Evolutionary conservation across 805 yeast species (phyloP), one percentile per base, ranked within the genome.

Genomic region (Lachancea thermotolerans): DNA sequence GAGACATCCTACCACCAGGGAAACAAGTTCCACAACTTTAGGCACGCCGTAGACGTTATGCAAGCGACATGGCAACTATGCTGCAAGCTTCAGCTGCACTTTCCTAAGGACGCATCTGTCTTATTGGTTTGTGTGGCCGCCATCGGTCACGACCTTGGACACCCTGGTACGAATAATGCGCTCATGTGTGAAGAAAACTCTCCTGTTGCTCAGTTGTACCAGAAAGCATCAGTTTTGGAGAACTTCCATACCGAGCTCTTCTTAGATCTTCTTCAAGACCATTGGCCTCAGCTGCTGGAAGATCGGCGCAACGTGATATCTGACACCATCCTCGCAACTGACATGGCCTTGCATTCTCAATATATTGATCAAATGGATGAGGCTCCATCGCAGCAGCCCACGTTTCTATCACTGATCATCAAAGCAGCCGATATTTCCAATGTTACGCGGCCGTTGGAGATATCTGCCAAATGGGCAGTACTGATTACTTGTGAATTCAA

Each of bases 361-460:
- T 89, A 84, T 63, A 78, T 84, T 47, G 68, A 70, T 31, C 70
- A 75, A 54, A 70, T 89, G 54, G 67, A 68, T 28, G 28, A 42
- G 49, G 40, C 42, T 44, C 16, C 58, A 47, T 45, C 49, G 38
- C 57, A 52, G 34, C 51, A 69, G 51, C 56, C 56, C 46, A 71
- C 85, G 51, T 65, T 88, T 33, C 71, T 83, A 37, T 75, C 86
- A 21, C 67, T 89, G 48, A 72, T 91, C 49, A 79, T 93, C 49
- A 93, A 93, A 68, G 88, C 95, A 64, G 97, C 98, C 2, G 99
- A 93, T 67, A 88, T 93, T 38, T 86, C 96, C 25, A 93, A 93
- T 62, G 96, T 90, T 17, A 79, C 95, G 9, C 71, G 98, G 49
- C 88, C 90, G 4, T 68, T 86, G 46, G 68, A 75, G 32, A 78